Conservation (phyloP, 2,329 filamentous ascomycete species). For the Westerdykella ornata region DNA sequence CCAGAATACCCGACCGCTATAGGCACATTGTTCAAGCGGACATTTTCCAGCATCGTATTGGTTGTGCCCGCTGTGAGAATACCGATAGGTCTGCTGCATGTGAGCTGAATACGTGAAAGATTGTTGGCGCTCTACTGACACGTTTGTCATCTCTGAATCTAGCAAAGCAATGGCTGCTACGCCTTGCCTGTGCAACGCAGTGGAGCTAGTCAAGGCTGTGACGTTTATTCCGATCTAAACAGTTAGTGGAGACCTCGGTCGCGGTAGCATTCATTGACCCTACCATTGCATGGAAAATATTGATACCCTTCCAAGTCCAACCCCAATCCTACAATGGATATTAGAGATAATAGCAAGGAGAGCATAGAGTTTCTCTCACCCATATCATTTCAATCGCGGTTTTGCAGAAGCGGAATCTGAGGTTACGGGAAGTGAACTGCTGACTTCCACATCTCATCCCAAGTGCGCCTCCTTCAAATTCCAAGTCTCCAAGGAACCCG, state of each 20-base stretch:
- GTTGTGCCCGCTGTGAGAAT: no score
- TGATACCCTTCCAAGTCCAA: conserved; percentile 36
- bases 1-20: conserved; percentile 4
- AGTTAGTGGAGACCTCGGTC: conserved; percentile 22
- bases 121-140: no score
- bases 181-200: conserved; percentile 14
- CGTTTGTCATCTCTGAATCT: background rate
- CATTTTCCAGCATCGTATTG: conserved; percentile 46
- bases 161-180: background rate
- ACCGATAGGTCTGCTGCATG: no score
- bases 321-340: conserved; percentile 36
- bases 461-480: conserved; percentile 33
- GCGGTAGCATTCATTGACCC: conserved; percentile 18
- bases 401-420: conserved; percentile 45
- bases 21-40: conserved; percentile 16
- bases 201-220: conserved; percentile 38
- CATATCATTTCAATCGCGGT: conserved; percentile 36
- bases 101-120: no score
- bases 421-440: conserved; percentile 48
- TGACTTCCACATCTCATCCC: conserved; percentile 36
- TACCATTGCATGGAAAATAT: background rate
- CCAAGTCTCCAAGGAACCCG: conserved; percentile 37
- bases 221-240: conserved; percentile 36
- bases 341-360: conserved; percentile 51
- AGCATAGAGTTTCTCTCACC: conserved; percentile 20